Conservation (phyloP, 345 rosid genomes). For the Boechera stricta region DNA sequence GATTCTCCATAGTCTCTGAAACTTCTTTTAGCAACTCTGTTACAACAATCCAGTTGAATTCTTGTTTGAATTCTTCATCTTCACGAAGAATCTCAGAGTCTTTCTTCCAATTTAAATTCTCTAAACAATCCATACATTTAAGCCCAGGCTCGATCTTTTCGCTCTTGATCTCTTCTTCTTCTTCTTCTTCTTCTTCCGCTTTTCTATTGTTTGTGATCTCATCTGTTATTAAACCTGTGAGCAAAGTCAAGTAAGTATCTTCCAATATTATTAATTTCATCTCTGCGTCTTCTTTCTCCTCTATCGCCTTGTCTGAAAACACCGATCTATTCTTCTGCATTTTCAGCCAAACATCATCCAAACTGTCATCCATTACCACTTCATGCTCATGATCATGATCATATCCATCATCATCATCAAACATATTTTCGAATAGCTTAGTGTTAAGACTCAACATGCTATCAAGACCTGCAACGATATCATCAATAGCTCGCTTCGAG, state of each 20-base stretch:
- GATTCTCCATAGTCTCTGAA: slow-evolving; percentile 48
- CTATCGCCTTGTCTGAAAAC: slow-evolving; percentile 29
- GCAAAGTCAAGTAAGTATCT: slow-evolving; percentile 49
- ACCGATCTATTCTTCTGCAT: slow-evolving; percentile 40
- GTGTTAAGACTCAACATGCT: slow-evolving; percentile 48
- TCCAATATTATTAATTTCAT: slow-evolving; percentile 47
- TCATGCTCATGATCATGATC: not conserved
- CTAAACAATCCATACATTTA: slow-evolving; percentile 43
- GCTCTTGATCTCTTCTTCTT: slow-evolving; percentile 35
- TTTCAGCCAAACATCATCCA: slow-evolving; percentile 57
- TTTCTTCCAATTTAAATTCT: slow-evolving; percentile 39
- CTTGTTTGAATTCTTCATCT: slow-evolving; percentile 45
- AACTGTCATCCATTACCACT: slow-evolving; percentile 34
- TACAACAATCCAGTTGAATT: slow-evolving; percentile 45
- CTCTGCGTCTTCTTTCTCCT: slow-evolving; percentile 53
- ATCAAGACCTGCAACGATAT: slow-evolving; percentile 51
- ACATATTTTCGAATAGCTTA: slow-evolving; percentile 34
- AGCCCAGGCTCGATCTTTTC: slow-evolving; percentile 30
- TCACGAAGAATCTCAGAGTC: slow-evolving; percentile 9
- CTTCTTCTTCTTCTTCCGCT: slow-evolving; percentile 9
- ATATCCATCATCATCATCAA: slow-evolving; percentile 21
- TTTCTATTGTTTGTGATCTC: slow-evolving; percentile 33
- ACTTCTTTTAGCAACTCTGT: slow-evolving; percentile 48
- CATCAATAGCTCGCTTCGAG: slow-evolving; percentile 48
- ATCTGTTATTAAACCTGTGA: slow-evolving; percentile 45